phyloP scores from a whole-genome alignment of 148 eudicot genomes.

The Vaccinium darrowii region DNA sequence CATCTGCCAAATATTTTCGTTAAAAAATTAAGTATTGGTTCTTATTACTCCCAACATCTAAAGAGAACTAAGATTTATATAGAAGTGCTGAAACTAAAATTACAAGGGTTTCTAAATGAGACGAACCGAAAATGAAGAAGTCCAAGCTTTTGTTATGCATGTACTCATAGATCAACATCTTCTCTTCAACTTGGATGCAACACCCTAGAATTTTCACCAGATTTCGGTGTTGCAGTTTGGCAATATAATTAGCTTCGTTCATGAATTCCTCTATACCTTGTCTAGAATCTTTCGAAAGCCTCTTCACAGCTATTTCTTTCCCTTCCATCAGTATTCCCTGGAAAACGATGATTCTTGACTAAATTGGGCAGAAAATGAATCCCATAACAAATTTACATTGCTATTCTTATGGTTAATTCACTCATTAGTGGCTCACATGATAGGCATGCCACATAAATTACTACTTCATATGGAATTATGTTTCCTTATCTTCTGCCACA shows the following conservation, averaged over 20 bases:
- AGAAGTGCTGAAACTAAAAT: background rate
- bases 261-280: conserved; percentile 28
- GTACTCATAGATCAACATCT: conserved; percentile 27
- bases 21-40: background rate
- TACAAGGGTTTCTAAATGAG: background rate
- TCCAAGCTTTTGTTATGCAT: conserved; percentile 30
- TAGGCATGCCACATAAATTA: too few species aligned
- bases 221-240: conserved; percentile 30
- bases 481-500: too few species aligned
- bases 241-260: conserved; percentile 23
- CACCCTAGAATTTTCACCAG: conserved; percentile 28
- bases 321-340: conserved; percentile 23
- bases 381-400: too few species aligned
- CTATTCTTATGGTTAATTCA: too few species aligned
- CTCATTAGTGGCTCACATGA: too few species aligned
- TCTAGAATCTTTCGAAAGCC: conserved; percentile 20
- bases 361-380: too few species aligned
- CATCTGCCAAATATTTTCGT: background rate
- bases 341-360: background rate
- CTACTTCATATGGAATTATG: too few species aligned
- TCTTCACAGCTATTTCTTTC: conserved; percentile 27
- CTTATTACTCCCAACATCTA: background rate
- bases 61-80: background rate
- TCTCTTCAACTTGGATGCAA: conserved; percentile 23
- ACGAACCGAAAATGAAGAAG: conserved; percentile 19